Evolutionary conservation across 2,329 filamentous ascomycete species (phyloP).

Genomic region (Harringtonia lauricola): DNA sequence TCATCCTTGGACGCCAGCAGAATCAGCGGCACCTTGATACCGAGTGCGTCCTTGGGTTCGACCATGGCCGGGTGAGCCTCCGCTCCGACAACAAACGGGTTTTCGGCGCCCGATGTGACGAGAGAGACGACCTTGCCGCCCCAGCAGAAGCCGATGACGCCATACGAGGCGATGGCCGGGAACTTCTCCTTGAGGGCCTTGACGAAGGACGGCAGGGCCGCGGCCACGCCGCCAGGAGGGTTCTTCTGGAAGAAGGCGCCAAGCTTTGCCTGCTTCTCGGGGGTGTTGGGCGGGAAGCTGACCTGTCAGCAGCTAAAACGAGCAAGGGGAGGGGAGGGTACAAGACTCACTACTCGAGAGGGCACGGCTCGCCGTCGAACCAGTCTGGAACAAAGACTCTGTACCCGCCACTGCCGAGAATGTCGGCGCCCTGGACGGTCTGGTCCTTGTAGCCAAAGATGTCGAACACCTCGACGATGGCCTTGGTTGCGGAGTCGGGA

Average conservation of each 20-base stretch:
- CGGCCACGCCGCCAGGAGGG: constrained; percentile 34
- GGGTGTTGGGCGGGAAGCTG: constrained; percentile 51
- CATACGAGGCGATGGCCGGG: constrained; percentile 46
- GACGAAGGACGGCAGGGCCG: constrained; percentile 42
- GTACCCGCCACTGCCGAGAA: constrained; percentile 53
- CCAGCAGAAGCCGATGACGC: constrained; percentile 58
- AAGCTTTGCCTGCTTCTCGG: constrained; percentile 51
- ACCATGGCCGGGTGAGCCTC: constrained; percentile 52
- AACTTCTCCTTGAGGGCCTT: constrained; percentile 40
- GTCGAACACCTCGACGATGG: constrained; percentile 52
- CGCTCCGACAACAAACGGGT: constrained; percentile 43
- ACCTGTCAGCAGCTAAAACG: constrained; percentile 24
- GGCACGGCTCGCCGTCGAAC: constrained; percentile 63
- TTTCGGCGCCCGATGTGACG: constrained; percentile 34
- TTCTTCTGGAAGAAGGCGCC: constrained; percentile 45
- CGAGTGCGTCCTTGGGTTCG: constrained; percentile 47
- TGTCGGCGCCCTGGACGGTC: constrained; percentile 60
- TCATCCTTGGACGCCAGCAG: constrained; percentile 59
- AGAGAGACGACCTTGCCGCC: constrained; percentile 56
- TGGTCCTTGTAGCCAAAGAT: constrained; percentile 63
- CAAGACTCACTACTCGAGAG: constrained; percentile 34
- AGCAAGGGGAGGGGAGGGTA: constrained; percentile 1
- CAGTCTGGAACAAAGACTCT: constrained; percentile 87
- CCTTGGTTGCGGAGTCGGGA: constrained; percentile 38
- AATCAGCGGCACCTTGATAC: constrained; percentile 48